Percentiles rank a stretch among this genome's conserved stretches.
These are phyloP conservation scores for Mycena haematopus DNA, from an alignment of 768 basidiomycete genomes.

Conservation along the genomic window DNA sequence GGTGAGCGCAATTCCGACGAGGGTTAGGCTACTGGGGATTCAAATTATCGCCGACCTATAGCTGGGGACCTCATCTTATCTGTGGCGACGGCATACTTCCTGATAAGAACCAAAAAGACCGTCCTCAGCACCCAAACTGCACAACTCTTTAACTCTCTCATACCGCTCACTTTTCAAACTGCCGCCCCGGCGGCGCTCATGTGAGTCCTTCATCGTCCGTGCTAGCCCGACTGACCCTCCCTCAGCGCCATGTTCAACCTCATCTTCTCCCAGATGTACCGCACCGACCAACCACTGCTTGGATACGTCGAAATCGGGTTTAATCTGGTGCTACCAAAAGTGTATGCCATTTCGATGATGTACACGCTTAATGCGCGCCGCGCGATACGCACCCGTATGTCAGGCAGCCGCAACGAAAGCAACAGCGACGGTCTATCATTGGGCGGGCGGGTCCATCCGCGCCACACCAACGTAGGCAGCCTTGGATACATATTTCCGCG, in stretches of 20 bases:
- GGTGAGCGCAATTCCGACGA: not conserved
- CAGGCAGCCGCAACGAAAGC: not conserved
- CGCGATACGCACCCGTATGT: not conserved
- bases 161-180: not conserved
- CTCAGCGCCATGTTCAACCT: not conserved
- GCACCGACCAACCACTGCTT: not conserved
- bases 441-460: no score
- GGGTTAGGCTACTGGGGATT: not conserved
- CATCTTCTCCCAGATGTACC: constrained; percentile 3
- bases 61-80: not conserved
- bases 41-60: not conserved
- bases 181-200: not conserved
- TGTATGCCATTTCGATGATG: constrained; percentile 13
- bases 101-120: not conserved
- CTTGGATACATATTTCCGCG: not conserved
- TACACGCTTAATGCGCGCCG: constrained; percentile 8
- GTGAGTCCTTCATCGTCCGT: not conserved
- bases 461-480: not conserved
- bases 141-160: not conserved
- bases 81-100: not conserved
- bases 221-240: not conserved
- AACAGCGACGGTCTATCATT: not conserved
- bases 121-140: not conserved
- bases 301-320: constrained; percentile 3
- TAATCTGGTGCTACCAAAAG: not conserved